These are phyloP conservation scores for Drechslerella coelobrocha DNA, from an alignment of 2,329 filamentous ascomycete species.

Conservation along the genomic window DNA sequence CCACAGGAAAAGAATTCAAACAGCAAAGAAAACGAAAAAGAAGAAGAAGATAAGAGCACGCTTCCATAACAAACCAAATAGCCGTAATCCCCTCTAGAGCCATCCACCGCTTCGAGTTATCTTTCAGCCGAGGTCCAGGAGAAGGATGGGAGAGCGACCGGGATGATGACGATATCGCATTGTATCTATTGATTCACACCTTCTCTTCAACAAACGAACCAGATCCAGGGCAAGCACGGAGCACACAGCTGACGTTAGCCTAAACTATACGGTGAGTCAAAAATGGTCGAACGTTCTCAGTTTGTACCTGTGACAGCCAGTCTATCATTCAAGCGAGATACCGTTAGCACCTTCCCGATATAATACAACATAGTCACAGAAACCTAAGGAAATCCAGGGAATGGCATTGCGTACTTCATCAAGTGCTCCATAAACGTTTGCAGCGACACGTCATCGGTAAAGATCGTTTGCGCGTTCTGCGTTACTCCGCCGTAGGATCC, in stretches of 20 bases:
- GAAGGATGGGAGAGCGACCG: no score
- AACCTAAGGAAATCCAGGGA: not conserved
- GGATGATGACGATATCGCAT: no score
- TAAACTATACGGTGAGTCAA: constrained; percentile 25
- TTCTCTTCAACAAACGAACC: constrained; percentile 46
- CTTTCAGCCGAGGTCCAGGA: not conserved
- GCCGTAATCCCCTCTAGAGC: not conserved
- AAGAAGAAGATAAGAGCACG: not conserved
- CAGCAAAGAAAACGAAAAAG: not conserved
- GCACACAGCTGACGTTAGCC: constrained; percentile 28
- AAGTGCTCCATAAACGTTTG: constrained; percentile 99
- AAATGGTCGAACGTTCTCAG: constrained; percentile 55
- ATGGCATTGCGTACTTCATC: constrained; percentile 79
- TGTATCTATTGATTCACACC: constrained; percentile 49
- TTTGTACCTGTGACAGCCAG: constrained; percentile 50
- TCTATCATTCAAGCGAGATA: constrained; percentile 4
- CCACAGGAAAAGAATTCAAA: not conserved
- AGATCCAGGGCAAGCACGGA: constrained; percentile 14
- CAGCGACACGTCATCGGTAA: constrained; percentile 96
- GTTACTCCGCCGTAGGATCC: constrained; percentile 88
- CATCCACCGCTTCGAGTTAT: not conserved
- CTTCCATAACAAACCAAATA: not conserved
- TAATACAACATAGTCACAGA: not conserved
- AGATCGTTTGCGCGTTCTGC: constrained; percentile 94
- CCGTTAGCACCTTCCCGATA: constrained; percentile 2